Evolutionary conservation across 306 rosid species (phyloP).

Genomic region (Purshia tridentata): DNA sequence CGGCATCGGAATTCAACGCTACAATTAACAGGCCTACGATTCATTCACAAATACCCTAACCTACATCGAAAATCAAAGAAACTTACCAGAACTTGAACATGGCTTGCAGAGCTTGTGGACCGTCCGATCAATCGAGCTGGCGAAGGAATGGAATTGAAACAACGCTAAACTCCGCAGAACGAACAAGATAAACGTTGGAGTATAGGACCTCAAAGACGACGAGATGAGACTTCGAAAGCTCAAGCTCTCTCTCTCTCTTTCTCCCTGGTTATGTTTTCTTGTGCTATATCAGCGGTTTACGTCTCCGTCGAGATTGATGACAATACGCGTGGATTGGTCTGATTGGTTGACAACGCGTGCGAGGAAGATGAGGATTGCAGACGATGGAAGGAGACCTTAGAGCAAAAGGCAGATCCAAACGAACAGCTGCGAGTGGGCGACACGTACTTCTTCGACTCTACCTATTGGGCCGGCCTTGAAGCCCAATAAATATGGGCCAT

Average conservation of each 20-base stretch:
- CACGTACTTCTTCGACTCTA: too few species aligned
- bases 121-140: constrained; percentile 15
- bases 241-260: too few species aligned
- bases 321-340: not conserved
- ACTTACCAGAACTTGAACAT: constrained; percentile 88
- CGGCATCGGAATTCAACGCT: not conserved
- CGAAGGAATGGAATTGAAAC: constrained; percentile 16
- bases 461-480: too few species aligned
- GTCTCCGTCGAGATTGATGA: not conserved
- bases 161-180: not conserved
- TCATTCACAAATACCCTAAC: constrained; percentile 6
- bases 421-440: too few species aligned
- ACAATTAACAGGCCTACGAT: not conserved
- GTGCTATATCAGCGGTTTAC: not conserved
- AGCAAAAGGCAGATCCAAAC: too few species aligned
- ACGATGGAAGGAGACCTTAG: not conserved
- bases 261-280: not conserved
- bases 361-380: not conserved
- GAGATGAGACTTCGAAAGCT: not conserved
- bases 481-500: too few species aligned
- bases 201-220: not conserved
- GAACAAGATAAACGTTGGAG: not conserved
- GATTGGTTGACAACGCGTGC: not conserved
- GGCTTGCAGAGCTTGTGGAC: constrained; percentile 22
- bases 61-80: not conserved